A percentile compares a stretch with the other conserved stretches of the same genome.
Conservation (phyloP, 2,329 filamentous ascomycete species). For the Xylariaceae sp. region DNA sequence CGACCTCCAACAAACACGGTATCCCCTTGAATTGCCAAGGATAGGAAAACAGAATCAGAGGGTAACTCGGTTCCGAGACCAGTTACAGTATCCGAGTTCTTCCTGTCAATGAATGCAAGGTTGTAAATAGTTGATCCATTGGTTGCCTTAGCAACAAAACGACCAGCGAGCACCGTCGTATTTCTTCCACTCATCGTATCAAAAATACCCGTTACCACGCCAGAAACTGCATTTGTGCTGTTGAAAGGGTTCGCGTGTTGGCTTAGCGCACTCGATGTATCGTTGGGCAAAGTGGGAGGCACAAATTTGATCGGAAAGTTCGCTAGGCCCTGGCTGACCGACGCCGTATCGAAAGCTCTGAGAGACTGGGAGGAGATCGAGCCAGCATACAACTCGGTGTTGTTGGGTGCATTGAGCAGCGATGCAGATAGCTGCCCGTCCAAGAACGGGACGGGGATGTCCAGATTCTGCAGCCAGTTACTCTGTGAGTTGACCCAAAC, state of each 20-base stretch:
- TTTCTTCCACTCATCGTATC: conserved; percentile 66
- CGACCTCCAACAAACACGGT: conserved; percentile 77
- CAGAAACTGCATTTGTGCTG: conserved; percentile 43
- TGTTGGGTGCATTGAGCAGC: conserved; percentile 58
- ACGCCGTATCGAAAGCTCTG: conserved; percentile 65
- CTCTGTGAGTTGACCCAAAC: conserved; percentile 81
- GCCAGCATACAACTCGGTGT: conserved; percentile 72
- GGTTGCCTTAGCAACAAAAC: conserved; percentile 66
- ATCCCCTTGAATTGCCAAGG: conserved; percentile 61
- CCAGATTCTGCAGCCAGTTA: conserved; percentile 84
- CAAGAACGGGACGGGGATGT: conserved; percentile 58
- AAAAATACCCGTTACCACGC: conserved; percentile 74
- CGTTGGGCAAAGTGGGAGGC: conserved; percentile 27
- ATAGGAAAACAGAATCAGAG: conserved; percentile 66
- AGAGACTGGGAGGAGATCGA: conserved; percentile 71
- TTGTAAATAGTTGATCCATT: conserved; percentile 72
- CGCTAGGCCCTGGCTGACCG: conserved; percentile 52
- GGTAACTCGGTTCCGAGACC: conserved; percentile 65
- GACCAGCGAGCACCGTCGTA: conserved; percentile 80
- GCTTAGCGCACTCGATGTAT: conserved; percentile 34
- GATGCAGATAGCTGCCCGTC: conserved; percentile 66
- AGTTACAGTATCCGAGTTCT: conserved; percentile 58
- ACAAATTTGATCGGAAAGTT: conserved; percentile 54
- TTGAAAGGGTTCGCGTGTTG: conserved; percentile 43
- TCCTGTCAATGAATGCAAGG: conserved; percentile 73